Evolutionary conservation across 2,329 filamentous ascomycete species (phyloP), one percentile per base, ranked within the genome.

Genomic region (Fusarium sterilihyphosum): DNA sequence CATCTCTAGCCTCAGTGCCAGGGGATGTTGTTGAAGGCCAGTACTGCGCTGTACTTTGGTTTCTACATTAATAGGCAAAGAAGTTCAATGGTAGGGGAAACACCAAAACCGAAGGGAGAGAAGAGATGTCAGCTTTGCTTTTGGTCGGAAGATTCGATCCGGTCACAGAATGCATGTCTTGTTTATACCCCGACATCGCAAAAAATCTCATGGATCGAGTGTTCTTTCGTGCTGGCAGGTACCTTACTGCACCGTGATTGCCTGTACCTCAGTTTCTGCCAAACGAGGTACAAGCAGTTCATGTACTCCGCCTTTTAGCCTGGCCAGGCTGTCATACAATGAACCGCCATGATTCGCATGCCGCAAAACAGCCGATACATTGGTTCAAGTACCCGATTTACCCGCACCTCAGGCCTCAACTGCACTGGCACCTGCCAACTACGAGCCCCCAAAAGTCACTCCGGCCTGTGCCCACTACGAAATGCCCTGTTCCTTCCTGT

Each of bases 391-490:
- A 46, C 56, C 41, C 13, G 8, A 68, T 35, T 71, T 69, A 76
- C 57, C 66, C 68, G 59, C 54, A 67, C 70, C 68, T 56, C 50
- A 67, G 24, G 29, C 54, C 26, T 66, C 64, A n/a, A 74, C 31
- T 65, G 60, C 65, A 69, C 73, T 70, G 59, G 71, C 69, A 71
- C 71, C 75, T 78, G 73, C 71, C 75, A 77, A 68, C 76, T 77
- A 54, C 62, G 57, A 61, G 59, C 71, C 65, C 52, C 67, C 62
- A 62, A 71, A 67, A 46, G 64, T 61, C 74, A 66, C 59, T 71
- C 65, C 66, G 67, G 72, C 76, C 67, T 75, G 77, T 77, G 69
- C 70, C 73, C 73, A 68, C 64, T 63, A 40, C 24, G 16, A 56
- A 56, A 26, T 56, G 40, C 52, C 62, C 37, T 61, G 60, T 24